A percentile compares a stretch with the other conserved stretches of the same genome.
Evolutionary conservation across 768 basidiomycete species (phyloP).

Genomic region (Galerina marginata): DNA sequence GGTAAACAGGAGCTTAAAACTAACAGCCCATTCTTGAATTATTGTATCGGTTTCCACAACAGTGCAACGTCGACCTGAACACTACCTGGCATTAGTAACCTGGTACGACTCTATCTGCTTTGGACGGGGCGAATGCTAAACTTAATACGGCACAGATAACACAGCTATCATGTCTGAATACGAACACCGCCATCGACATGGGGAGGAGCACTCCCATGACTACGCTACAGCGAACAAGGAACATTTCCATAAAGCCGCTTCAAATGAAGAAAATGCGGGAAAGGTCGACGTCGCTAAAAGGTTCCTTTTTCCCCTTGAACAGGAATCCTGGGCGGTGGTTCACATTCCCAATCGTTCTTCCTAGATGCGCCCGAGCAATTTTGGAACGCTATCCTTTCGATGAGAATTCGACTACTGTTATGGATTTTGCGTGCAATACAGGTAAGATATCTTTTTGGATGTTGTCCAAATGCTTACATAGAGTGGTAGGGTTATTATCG

Average conservation of each 20-base stretch:
- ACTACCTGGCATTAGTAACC: too few species aligned
- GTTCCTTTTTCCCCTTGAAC: conserved; percentile 11
- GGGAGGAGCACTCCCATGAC: conserved; percentile 19
- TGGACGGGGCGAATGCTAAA: too few species aligned
- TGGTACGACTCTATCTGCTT: too few species aligned
- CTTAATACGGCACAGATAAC: background rate
- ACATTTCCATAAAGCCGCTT: conserved; percentile 36
- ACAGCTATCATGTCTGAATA: background rate
- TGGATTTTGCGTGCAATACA: conserved; percentile 81
- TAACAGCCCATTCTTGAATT: too few species aligned
- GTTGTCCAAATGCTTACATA: background rate
- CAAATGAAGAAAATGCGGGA: conserved; percentile 22
- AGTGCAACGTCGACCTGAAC: too few species aligned
- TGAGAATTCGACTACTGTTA: conserved; percentile 56
- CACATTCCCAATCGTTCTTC: background rate
- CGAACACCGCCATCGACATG: conserved; percentile 8
- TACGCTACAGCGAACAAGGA: conserved; percentile 41
- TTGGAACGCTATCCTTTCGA: conserved; percentile 53
- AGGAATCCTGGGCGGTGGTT: background rate
- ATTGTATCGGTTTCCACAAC: too few species aligned
- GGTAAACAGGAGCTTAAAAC: too few species aligned
- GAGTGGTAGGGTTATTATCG: conserved; percentile 62
- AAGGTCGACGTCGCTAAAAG: conserved; percentile 29
- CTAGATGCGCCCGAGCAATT: conserved; percentile 42
- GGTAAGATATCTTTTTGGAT: conserved; percentile 40